These are phyloP conservation scores for Tetradesmus lagerheimii DNA, from an alignment of 139 green algal genomes.

Conservation along the genomic window DNA sequence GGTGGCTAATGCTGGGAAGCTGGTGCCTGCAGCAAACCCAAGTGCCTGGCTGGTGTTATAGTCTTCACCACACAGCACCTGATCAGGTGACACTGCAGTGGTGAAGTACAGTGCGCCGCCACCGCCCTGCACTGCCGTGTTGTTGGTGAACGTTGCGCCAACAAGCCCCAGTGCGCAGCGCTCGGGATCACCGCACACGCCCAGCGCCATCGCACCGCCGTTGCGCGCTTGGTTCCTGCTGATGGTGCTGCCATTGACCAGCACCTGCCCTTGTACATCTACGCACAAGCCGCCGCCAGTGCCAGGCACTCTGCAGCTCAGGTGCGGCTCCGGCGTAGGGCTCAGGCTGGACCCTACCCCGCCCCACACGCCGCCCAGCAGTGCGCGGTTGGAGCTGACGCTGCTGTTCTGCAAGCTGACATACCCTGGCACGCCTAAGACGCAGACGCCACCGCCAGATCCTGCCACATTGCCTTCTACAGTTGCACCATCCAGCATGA, in stretches of 20 bases:
- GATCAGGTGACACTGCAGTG: background rate
- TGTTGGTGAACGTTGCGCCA: conserved; percentile 32
- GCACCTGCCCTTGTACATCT: background rate
- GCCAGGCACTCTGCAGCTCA: conserved; percentile 41
- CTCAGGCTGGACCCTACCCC: background rate
- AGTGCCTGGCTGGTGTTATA: conserved; percentile 9
- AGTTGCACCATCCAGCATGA: conserved; percentile 16
- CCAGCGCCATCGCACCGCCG: conserved; percentile 34
- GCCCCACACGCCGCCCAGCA: conserved; percentile 23
- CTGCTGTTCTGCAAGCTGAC: conserved; percentile 27
- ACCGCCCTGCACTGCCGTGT: conserved; percentile 45
- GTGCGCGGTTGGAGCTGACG: conserved; percentile 19
- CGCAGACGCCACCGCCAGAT: conserved; percentile 28
- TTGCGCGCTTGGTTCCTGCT: conserved; percentile 36
- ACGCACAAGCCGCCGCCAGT: conserved; percentile 50
- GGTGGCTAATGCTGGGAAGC: background rate
- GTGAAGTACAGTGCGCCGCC: conserved; percentile 45
- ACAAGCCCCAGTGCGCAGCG: conserved; percentile 23
- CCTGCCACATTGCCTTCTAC: conserved; percentile 39
- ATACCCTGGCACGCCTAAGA: background rate
- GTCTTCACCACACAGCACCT: conserved; percentile 42
- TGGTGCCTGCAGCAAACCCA: background rate
- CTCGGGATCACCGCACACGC: background rate
- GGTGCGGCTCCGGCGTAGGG: conserved; percentile 15
- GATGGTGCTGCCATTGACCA: conserved; percentile 29